phyloP scores from a whole-genome alignment of 1,284 basidiomycete genomes.

The Laetiporus sulphureus region DNA sequence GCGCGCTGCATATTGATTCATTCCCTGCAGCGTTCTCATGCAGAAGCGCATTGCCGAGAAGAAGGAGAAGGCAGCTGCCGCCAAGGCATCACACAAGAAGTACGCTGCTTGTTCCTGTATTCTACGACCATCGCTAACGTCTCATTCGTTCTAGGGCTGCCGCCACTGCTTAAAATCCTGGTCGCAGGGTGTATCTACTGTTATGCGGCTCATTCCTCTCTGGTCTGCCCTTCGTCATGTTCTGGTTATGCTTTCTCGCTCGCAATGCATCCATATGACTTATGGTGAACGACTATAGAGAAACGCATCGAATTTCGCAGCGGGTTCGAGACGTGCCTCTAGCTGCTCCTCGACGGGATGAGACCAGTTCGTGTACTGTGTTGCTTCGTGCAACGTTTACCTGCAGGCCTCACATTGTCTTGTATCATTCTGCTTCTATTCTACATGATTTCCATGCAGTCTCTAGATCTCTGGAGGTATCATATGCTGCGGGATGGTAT shows the following conservation, averaged over 20 bases:
- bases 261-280: conserved; percentile 13
- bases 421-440: too few species aligned
- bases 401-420: too few species aligned
- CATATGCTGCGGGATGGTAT: too few species aligned
- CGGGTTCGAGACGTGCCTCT: too few species aligned
- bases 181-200: conserved; percentile 4
- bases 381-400: too few species aligned
- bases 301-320: too few species aligned
- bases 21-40: conserved; percentile 54
- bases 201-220: conserved; percentile 9
- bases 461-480: too few species aligned
- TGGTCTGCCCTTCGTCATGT: conserved; percentile 11
- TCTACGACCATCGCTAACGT: too few species aligned
- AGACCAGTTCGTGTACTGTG: too few species aligned
- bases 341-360: too few species aligned
- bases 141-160: conserved; percentile 4
- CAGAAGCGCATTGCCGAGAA: conserved; percentile 91
- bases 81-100: conserved; percentile 75
- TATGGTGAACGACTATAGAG: conserved; percentile 6
- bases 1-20: neutral
- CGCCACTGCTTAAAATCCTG: conserved; percentile 10
- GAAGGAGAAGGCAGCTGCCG: conserved; percentile 80
- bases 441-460: too few species aligned
- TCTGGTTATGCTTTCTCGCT: conserved; percentile 11
- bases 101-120: conserved; percentile 19